Percentiles rank a stretch among this genome's conserved stretches.
These are phyloP conservation scores for Alternaria longipes DNA, from an alignment of 2,329 filamentous ascomycete species.

Conservation along the genomic window DNA sequence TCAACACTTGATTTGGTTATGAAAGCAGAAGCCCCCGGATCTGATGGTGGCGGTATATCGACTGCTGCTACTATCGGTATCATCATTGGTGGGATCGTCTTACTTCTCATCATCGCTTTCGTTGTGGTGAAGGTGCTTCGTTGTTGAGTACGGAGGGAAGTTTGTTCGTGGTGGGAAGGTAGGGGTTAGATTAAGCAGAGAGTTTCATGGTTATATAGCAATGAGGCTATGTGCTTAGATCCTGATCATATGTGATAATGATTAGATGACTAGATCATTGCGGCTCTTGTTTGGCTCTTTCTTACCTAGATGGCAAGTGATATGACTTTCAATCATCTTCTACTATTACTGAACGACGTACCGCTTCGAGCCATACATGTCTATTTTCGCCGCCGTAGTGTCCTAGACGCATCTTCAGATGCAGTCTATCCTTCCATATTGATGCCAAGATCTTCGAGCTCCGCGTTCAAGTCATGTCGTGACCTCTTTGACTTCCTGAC, in stretches of 20 bases:
- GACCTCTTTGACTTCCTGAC: not conserved
- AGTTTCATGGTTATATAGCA: not conserved
- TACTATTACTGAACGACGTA: not conserved
- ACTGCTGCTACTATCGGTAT: not conserved
- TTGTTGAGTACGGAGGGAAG: not conserved
- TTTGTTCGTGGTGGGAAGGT: accelerated
- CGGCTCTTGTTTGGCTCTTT: too few species aligned
- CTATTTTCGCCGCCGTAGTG: not conserved
- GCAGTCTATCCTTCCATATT: conserved; percentile 8
- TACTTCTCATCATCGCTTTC: accelerated
- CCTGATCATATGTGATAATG: not conserved
- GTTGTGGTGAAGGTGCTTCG: not conserved
- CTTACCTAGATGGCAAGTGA: not conserved
- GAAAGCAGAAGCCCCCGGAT: not conserved
- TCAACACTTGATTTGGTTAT: not conserved
- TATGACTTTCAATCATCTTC: not conserved
- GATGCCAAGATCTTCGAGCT: conserved; percentile 6
- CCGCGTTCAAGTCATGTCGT: not conserved
- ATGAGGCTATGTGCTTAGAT: not conserved
- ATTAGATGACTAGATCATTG: not conserved
- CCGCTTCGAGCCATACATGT: not conserved
- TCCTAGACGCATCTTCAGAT: not conserved
- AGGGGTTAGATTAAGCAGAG: too few species aligned
- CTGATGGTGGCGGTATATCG: not conserved
- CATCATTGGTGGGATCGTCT: not conserved